Base-by-base conservation (phyloP, 129 eudicot genomes). In the Smallanthus sonchifolius region DNA sequence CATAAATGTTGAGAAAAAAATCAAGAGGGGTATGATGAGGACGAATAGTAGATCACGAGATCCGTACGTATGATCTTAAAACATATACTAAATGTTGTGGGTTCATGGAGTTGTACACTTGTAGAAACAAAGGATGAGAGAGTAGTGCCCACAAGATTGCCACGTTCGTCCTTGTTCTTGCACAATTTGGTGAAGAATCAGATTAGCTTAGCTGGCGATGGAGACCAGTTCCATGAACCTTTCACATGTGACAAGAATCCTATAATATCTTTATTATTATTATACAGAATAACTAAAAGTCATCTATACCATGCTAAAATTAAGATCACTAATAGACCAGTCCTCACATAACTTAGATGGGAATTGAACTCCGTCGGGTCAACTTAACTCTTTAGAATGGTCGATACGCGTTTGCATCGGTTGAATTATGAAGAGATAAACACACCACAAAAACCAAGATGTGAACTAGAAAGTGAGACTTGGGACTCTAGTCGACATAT, bases 121-220 rank as follows among this genome's bases (percentile, higher is more conserved):
- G 74, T 24, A 70, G 20, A 19, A 45, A 19, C n/a, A 71, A 54
- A 72, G 71, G 75, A 70, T 52, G 75, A 56, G 69, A 59, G 67
- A 32, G n/a, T 32, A 16, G 83, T 83, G 84, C 81, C 77, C 67
- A 59, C 55, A 35, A 83, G 77, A 60, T 39, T 73, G 84, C 84
- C 87, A 84, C 84, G 87, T 84, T 66, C 73, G 2, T 69, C 61
- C 5, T 38, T 61, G 44, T 75, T 80, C 60, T 56, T 69, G 84
- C 84, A 75, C 84, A 80, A 74, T 42, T 65, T 78, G 20, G 70
- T 38, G 28, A 65, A 70, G 44, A 77, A 77, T 78, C 34, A 55
- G 60, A 57, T n/a, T n/a, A n/a, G n/a, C n/a, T 43, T 49, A 59
- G 74, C 79, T 72, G 79, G 79, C 71, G 62, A 77, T 60, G 48